Percentiles rank a stretch among this genome's conserved stretches.
These are phyloP conservation scores for Cryphonectria japonica DNA, from an alignment of 2,329 filamentous ascomycete genomes.

Conservation along the genomic window DNA sequence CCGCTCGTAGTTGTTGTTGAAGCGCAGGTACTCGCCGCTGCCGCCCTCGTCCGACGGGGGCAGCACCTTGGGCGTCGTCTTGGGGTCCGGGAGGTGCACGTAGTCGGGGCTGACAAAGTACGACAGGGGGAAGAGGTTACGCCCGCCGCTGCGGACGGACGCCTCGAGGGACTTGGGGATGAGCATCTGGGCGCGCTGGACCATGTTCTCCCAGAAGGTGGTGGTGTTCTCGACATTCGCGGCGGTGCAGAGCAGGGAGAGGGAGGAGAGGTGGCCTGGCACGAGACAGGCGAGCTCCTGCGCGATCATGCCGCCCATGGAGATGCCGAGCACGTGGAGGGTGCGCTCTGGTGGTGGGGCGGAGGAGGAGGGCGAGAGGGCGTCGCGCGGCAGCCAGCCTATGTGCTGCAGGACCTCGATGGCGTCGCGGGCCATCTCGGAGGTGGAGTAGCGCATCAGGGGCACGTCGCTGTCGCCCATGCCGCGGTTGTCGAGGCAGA, in stretches of 20 bases:
- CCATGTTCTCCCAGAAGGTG: constrained; percentile 67
- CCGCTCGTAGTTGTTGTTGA: constrained; percentile 78
- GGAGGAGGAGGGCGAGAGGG: constrained; percentile 26
- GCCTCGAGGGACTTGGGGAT: constrained; percentile 73
- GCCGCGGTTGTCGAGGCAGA: constrained; percentile 84
- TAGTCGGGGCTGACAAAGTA: constrained; percentile 69
- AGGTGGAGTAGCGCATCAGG: constrained; percentile 75
- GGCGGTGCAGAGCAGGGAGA: constrained; percentile 66
- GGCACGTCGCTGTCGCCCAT: constrained; percentile 82
- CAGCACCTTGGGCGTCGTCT: constrained; percentile 45
- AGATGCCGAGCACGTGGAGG: constrained; percentile 75
- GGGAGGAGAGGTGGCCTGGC: constrained; percentile 56
- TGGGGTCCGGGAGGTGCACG: constrained; percentile 51
- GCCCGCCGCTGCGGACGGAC: constrained; percentile 66
- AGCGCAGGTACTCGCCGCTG: constrained; percentile 51
- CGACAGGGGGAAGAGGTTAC: constrained; percentile 65
- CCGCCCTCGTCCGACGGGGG: constrained; percentile 35
- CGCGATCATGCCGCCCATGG: constrained; percentile 90
- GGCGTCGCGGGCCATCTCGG: constrained; percentile 80
- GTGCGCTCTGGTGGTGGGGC: constrained; percentile 36
- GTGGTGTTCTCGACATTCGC: constrained; percentile 64
- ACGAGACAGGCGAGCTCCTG: constrained; percentile 72
- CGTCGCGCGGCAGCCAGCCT: constrained; percentile 59
- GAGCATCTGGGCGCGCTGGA: constrained; percentile 58
- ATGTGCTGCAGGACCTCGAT: constrained; percentile 72